A percentile compares a stretch with the other conserved stretches of the same genome.
These are phyloP conservation scores for Geotrichum carabidarum DNA, from an alignment of 1,139 yeast species.

Conservation along the genomic window DNA sequence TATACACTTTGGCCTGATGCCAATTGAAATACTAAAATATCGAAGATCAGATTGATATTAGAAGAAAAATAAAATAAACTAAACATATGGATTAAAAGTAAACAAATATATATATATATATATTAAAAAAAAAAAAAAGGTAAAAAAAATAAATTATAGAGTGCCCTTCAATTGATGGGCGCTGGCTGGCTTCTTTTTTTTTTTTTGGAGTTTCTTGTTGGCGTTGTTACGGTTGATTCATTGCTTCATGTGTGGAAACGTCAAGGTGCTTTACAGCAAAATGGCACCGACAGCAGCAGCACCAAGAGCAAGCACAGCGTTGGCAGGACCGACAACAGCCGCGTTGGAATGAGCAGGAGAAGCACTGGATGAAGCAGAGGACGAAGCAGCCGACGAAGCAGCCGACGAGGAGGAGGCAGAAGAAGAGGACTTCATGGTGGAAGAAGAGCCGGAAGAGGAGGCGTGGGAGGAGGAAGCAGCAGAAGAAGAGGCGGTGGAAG, in stretches of 20 bases:
- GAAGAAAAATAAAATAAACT: too few relatives aligned
- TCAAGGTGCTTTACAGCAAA: slow-evolving; percentile 5
- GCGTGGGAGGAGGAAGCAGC: slow-evolving; percentile 10
- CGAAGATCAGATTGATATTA: too few relatives aligned
- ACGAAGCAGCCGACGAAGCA: slow-evolving; percentile 19
- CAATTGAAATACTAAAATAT: too few relatives aligned
- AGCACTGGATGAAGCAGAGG: slow-evolving; percentile 15
- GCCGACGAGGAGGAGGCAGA: slow-evolving; percentile 23
- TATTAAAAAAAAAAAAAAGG: neutral
- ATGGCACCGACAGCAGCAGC: slow-evolving; percentile 22
- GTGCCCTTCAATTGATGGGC: neutral
- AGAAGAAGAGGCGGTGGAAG: slow-evolving; percentile 21
- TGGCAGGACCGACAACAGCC: slow-evolving; percentile 14
- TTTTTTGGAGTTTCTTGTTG: neutral
- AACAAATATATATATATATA: neutral
- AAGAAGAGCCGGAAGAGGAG: slow-evolving; percentile 11
- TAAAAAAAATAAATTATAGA: neutral
- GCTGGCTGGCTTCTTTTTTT: neutral
- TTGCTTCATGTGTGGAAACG: neutral
- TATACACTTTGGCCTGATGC: too few relatives aligned
- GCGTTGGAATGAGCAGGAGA: slow-evolving; percentile 18
- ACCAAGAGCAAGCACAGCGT: slow-evolving; percentile 15
- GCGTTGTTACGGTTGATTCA: neutral
- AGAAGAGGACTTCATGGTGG: slow-evolving; percentile 22
- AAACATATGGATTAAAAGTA: neutral